Evolutionary conservation across 2,329 filamentous ascomycete genomes (phyloP).

Genomic region (Stachybotrys echinatus): DNA sequence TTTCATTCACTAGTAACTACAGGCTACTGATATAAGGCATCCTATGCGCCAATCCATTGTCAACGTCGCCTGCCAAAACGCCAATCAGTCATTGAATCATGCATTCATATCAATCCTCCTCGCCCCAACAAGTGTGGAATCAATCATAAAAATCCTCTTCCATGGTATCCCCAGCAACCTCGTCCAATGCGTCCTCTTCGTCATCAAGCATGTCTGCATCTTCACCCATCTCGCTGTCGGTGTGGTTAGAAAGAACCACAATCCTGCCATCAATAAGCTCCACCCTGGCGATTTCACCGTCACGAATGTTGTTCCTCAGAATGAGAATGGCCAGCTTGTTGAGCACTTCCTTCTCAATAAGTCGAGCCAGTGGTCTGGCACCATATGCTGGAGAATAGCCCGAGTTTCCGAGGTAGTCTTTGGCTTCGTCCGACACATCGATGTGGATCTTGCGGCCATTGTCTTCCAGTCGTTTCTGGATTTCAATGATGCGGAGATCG

Average conservation of each 20-base stretch:
- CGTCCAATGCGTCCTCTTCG: conserved; percentile 70
- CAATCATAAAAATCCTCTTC: conserved; percentile 51
- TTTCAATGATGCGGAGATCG: conserved; percentile 79
- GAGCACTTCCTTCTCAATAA: conserved; percentile 96
- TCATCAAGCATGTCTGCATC: conserved; percentile 69
- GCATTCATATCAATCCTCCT: neutral
- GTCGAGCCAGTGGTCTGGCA: conserved; percentile 76
- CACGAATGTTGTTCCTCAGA: conserved; percentile 74
- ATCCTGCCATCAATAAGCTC: conserved; percentile 76
- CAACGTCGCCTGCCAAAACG: conserved; percentile 2
- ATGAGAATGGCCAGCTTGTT: conserved; percentile 91
- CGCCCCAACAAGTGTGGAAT: conserved; percentile 4
- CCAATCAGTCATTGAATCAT: conserved; percentile 3
- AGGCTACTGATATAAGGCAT: too few species aligned
- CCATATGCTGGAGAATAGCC: conserved; percentile 96
- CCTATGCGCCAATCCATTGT: too few species aligned
- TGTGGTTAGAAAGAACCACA: conserved; percentile 76
- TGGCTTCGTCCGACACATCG: conserved; percentile 75
- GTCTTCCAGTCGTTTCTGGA: conserved; percentile 81
- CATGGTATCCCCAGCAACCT: conserved; percentile 56
- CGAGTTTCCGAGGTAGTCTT: conserved; percentile 85
- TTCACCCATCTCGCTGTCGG: conserved; percentile 52
- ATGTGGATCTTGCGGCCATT: conserved; percentile 87
- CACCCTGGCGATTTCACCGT: conserved; percentile 79
- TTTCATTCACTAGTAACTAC: too few species aligned